phyloP scores from a whole-genome alignment of 2,329 filamentous ascomycete genomes.

The Exophiala oligosperma region DNA sequence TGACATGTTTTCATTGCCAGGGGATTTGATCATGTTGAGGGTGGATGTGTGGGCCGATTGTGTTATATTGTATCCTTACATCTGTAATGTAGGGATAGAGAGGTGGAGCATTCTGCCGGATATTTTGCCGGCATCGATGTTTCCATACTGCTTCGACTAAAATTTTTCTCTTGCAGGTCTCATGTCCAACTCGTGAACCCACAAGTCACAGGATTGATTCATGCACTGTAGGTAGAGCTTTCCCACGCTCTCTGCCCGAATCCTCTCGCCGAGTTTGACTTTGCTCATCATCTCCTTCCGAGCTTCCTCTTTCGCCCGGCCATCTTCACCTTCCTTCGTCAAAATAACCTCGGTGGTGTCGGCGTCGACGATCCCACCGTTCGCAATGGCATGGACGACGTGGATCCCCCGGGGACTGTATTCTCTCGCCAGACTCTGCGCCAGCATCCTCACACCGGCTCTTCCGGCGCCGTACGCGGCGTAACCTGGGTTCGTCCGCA shows the following conservation, averaged over 20 bases:
- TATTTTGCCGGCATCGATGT: not conserved
- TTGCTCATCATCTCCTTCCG: slow-evolving; percentile 49
- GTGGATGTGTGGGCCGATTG: too few relatives aligned
- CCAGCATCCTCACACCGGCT: slow-evolving; percentile 54
- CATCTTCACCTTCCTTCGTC: not conserved
- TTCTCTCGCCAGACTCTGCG: slow-evolving; percentile 57
- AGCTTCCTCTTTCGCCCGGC: slow-evolving; percentile 43
- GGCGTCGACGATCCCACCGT: slow-evolving; percentile 44
- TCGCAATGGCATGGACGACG: slow-evolving; percentile 61
- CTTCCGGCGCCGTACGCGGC: slow-evolving; percentile 57
- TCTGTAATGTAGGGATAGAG: too few relatives aligned
- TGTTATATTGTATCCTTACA: too few relatives aligned
- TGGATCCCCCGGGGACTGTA: slow-evolving; percentile 58
- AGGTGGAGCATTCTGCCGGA: not conserved
- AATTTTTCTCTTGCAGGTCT: slow-evolving; percentile 34
- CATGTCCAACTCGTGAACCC: slow-evolving; percentile 56
- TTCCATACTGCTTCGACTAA: not conserved
- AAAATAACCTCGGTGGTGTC: not conserved
- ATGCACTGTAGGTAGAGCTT: slow-evolving; percentile 56
- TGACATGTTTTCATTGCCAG: too few relatives aligned
- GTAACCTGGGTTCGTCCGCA: slow-evolving; percentile 56
- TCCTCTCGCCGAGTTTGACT: slow-evolving; percentile 54
- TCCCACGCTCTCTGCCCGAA: slow-evolving; percentile 59
- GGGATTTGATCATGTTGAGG: too few relatives aligned
- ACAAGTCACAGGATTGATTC: slow-evolving; percentile 51